Percentiles rank a stretch among this genome's conserved stretches.
Conservation (phyloP, 2,329 filamentous ascomycete species). For the Chaetomiaceae sp. region DNA sequence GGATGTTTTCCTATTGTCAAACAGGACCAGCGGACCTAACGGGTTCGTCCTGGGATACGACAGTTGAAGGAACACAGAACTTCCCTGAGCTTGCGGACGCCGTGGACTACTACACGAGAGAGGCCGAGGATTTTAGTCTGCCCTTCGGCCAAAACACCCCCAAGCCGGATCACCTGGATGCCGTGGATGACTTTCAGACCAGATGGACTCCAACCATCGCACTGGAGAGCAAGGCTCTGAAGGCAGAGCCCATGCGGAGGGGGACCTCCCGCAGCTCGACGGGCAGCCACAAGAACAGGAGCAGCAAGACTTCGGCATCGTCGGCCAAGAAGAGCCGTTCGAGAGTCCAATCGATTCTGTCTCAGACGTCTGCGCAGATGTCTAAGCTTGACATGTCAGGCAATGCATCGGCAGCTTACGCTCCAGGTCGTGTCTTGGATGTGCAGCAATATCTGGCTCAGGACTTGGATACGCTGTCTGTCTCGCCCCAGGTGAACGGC, state of each 20-base stretch:
- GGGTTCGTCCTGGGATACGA: conserved; percentile 50
- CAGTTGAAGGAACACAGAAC: conserved; percentile 56
- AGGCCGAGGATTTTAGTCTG: conserved; percentile 50
- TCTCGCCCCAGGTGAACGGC: conserved; percentile 39
- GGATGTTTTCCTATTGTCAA: conserved; percentile 54
- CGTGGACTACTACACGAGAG: conserved; percentile 45
- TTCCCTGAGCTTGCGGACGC: conserved; percentile 48
- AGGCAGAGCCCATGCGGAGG: conserved; percentile 41
- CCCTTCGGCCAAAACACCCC: conserved; percentile 50
- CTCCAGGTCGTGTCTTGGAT: conserved; percentile 37
- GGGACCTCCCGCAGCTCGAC: conserved; percentile 39
- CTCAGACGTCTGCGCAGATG: conserved; percentile 44
- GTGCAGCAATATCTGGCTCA: conserved; percentile 47
- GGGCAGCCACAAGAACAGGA: conserved; percentile 40
- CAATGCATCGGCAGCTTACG: conserved; percentile 40
- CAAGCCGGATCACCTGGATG: conserved; percentile 43
- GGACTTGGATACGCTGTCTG: conserved; percentile 42
- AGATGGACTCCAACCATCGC: conserved; percentile 41
- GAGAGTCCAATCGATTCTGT: conserved; percentile 41
- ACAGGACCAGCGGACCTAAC: conserved; percentile 53
- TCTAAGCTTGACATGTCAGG: conserved; percentile 48
- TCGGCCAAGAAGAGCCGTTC: conserved; percentile 37
- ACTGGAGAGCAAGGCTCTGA: conserved; percentile 32
- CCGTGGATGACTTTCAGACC: conserved; percentile 41
- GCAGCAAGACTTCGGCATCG: conserved; percentile 34